Evolutionary conservation across 192 early-diverging fungal genomes (phyloP).

Genomic region (Coemansia sp.): DNA sequence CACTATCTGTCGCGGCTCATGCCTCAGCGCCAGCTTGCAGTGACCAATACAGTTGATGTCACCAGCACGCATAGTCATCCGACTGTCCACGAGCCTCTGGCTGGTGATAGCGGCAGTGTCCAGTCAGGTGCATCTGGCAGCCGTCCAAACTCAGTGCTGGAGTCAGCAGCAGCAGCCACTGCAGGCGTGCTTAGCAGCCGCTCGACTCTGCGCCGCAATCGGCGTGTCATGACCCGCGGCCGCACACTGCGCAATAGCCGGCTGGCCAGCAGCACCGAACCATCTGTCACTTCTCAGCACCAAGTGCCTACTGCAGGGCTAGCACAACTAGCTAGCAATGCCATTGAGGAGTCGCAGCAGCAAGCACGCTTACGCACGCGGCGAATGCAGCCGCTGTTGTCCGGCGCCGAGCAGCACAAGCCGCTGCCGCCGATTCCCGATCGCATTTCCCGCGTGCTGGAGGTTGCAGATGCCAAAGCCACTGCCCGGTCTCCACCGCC

Average conservation of each 20-base stretch:
- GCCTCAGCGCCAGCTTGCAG: slow-evolving; percentile 11
- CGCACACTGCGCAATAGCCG: slow-evolving; percentile 12
- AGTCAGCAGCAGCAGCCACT: slow-evolving; percentile 3
- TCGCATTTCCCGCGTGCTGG: slow-evolving; percentile 36
- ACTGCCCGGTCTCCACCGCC: slow-evolving; percentile 19
- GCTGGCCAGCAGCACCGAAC: background rate
- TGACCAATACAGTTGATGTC: slow-evolving; percentile 22
- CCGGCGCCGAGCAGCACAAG: slow-evolving; percentile 16
- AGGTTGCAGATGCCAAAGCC: slow-evolving; percentile 18
- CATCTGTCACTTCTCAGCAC: too few species aligned
- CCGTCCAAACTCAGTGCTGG: background rate
- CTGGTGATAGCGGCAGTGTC: background rate
- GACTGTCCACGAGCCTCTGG: background rate
- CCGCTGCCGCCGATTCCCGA: slow-evolving; percentile 35
- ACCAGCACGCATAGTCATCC: background rate
- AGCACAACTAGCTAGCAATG: slow-evolving; percentile 34
- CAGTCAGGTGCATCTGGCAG: background rate
- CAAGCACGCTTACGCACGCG: slow-evolving; percentile 2
- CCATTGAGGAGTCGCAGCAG: slow-evolving; percentile 15
- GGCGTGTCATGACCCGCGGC: slow-evolving; percentile 32
- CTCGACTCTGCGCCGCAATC: slow-evolving; percentile 40
- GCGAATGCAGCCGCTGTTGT: slow-evolving; percentile 6
- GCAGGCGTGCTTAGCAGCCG: slow-evolving; percentile 7
- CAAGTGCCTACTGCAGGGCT: slow-evolving; percentile 22
- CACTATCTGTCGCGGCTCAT: slow-evolving; percentile 30